phyloP scores from a whole-genome alignment of 148 eudicot genomes.

The Spergularia marina region DNA sequence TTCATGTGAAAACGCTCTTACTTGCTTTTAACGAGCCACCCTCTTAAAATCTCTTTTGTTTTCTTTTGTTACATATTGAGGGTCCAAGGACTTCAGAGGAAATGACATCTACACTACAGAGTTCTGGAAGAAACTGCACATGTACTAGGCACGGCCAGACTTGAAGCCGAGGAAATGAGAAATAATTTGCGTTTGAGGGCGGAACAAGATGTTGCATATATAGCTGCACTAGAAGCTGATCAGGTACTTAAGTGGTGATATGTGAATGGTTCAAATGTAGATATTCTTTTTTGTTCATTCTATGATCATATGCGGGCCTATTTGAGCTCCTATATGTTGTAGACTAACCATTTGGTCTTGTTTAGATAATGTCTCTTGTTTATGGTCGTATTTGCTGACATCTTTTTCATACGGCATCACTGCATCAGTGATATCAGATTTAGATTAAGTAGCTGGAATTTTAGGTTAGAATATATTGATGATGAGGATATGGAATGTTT shows the following conservation, averaged over 20 bases:
- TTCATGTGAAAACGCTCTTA: too few relatives aligned
- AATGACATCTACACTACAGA: conserved; percentile 64
- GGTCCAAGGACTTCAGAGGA: conserved; percentile 91
- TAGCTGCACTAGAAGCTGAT: conserved; percentile 96
- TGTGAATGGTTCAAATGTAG: neutral
- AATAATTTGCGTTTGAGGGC: conserved; percentile 82
- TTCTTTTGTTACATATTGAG: conserved; percentile 54
- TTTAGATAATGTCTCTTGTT: neutral
- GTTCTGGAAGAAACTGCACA: conserved; percentile 89
- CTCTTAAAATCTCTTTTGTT: neutral
- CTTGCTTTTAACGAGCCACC: too few relatives aligned
- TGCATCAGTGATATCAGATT: neutral
- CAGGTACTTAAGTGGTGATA: conserved; percentile 47
- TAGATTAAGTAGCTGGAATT: neutral
- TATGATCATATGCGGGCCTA: neutral
- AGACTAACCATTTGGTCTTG: neutral
- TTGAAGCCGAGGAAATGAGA: conserved; percentile 95
- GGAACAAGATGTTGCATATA: conserved; percentile 99
- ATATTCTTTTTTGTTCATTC: neutral
- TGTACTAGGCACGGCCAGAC: conserved; percentile 83
- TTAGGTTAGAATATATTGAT: neutral
- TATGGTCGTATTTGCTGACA: neutral
- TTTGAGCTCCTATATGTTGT: neutral
- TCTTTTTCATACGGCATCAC: neutral
- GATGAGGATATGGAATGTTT: neutral